phyloP scores from a whole-genome alignment of 208 protist genomes.

The Novymonas esmeraldas region DNA sequence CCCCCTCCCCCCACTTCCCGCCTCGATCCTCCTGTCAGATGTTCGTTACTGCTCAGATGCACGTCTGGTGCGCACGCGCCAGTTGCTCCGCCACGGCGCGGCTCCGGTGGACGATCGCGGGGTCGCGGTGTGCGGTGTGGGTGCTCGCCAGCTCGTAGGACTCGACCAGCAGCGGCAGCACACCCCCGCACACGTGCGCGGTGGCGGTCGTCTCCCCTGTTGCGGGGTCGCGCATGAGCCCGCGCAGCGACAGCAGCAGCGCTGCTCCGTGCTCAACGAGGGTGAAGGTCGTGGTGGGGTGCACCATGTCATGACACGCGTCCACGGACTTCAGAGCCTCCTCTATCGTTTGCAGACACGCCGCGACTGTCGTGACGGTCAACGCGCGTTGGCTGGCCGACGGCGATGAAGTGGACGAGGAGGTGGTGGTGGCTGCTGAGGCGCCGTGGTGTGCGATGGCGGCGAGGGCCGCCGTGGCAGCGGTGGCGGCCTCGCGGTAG shows the following conservation, averaged over 20 bases:
- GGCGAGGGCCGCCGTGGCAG: slow-evolving; percentile 12
- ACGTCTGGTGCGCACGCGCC: slow-evolving; percentile 39
- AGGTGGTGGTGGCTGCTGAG: neutral
- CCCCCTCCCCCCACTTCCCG: neutral
- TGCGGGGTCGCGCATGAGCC: slow-evolving; percentile 19
- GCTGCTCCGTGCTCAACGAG: slow-evolving; percentile 53
- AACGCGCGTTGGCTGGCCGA: slow-evolving; percentile 1
- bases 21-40: neutral
- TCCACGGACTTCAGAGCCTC: slow-evolving; percentile 44
- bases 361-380: slow-evolving; percentile 9
- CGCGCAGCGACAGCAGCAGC: slow-evolving; percentile 36
- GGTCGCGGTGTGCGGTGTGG: slow-evolving; percentile 14
- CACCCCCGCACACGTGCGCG: slow-evolving; percentile 12
- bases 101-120: slow-evolving; percentile 24
- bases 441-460: neutral
- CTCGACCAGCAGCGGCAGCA: slow-evolving; percentile 62
- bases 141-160: slow-evolving; percentile 49
- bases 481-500: slow-evolving; percentile 48
- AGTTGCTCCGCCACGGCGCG: slow-evolving; percentile 54
- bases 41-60: neutral
- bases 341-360: slow-evolving; percentile 50
- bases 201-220: slow-evolving; percentile 28
- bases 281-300: slow-evolving; percentile 51
- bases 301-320: slow-evolving; percentile 43
- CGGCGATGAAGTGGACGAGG: slow-evolving; percentile 6